phyloP scores from a whole-genome alignment of 164 flowering plant species.

The Dillenia suffruticosa region DNA sequence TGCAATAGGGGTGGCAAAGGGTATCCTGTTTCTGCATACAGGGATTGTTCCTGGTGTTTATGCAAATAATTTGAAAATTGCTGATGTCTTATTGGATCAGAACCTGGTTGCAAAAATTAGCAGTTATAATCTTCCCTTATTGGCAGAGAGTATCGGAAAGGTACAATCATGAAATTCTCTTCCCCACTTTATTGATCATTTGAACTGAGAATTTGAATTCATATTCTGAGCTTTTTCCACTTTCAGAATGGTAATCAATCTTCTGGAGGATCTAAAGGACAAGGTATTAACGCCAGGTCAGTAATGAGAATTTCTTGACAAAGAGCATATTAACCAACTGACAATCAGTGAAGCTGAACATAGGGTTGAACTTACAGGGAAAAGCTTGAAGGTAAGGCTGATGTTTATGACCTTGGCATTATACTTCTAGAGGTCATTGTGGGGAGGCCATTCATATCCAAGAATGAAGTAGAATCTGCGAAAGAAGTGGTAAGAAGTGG shows the following conservation, averaged over 20 bases:
- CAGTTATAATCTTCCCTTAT: slow-evolving; percentile 78
- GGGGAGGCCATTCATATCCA: slow-evolving; percentile 51
- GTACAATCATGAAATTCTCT: slow-evolving; percentile 18
- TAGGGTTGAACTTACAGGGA: slow-evolving; percentile 31
- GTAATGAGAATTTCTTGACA: slow-evolving; percentile 4
- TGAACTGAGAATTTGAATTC: slow-evolving; percentile 2
- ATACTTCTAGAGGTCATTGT: slow-evolving; percentile 69
- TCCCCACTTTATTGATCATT: slow-evolving; percentile 2
- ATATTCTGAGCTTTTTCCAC: slow-evolving; percentile 6
- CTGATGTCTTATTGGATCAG: slow-evolving; percentile 75
- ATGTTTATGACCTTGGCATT: slow-evolving; percentile 76
- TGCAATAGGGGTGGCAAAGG: slow-evolving; percentile 81
- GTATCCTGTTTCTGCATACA: slow-evolving; percentile 83
- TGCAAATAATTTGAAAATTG: slow-evolving; percentile 66
- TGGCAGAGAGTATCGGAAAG: slow-evolving; percentile 52
- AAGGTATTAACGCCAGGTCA: slow-evolving; percentile 33
- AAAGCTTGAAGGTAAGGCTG: slow-evolving; percentile 43
- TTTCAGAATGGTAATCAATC: slow-evolving; percentile 40
- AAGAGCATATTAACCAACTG: not conserved
- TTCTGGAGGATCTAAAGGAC: slow-evolving; percentile 35
- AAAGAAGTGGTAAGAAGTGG: slow-evolving; percentile 45
- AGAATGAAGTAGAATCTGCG: slow-evolving; percentile 37
- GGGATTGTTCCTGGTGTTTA: slow-evolving; percentile 84
- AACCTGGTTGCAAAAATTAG: slow-evolving; percentile 78
- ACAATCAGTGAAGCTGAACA: not conserved